Evolutionary conservation across 345 rosid species (phyloP), one percentile per base, ranked within the genome.

Genomic region (rapeseed (Brassica napus)): DNA sequence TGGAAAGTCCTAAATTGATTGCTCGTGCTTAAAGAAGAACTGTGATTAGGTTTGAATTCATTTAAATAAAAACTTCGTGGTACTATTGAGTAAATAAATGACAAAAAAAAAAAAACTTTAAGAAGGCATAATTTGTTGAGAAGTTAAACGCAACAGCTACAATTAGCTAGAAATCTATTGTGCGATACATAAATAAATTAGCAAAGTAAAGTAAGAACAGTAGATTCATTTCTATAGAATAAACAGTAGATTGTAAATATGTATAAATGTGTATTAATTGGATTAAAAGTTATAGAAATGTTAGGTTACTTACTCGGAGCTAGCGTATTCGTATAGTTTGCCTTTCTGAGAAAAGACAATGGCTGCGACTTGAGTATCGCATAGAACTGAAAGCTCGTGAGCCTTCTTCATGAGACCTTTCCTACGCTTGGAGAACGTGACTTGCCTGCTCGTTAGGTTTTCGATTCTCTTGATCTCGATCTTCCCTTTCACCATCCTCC

Each of bases 321-420:
- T 86, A 23, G 89, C 30, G 73, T 82, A 88, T 39, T 88, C 84
- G 24, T 66, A 72, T 42, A 83, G 65, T 62, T 69, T 83, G 80
- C 91, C 89, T 11, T 42, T 82, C 67, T 83, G 89, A 4, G 89
- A 86, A 65, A 86, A 88, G 76, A 85, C 64, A 54, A 86, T 73
- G 21, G 78, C 81, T 1, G 89, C 86, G 39, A 88, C 84, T 81
- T 88, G 87, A 11, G 86, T 89, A 59, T 59, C 64, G 32, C 64
- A 59, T 59, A 59, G 64, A 59, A 59, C 85, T 4, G 91, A 86
- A 47, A 88, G 83, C 88, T 88, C 91, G 52, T 55, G 67, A 71
- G 91, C 89, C 69, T 88, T 88, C 89, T 88, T 88, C 63, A 88
- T 7, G 42, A 88, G 81, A 60, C 91, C 91, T 21, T 52, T 86